Base-by-base conservation (phyloP, 176 grass and related monocot genomes). In the Puya raimondii region DNA sequence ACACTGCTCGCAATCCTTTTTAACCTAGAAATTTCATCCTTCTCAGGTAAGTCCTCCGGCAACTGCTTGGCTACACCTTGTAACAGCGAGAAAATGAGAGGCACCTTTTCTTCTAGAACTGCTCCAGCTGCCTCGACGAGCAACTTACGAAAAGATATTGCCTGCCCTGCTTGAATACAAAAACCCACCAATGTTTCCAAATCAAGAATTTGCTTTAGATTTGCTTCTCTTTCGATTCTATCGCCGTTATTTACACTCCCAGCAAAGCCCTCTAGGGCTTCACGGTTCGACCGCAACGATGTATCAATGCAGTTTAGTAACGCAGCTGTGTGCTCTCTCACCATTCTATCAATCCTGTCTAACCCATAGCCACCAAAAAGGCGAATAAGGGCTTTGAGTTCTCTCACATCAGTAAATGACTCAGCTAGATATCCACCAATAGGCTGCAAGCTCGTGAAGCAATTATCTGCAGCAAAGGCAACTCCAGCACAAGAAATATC, bases 331-430 rank as follows among this genome's bases (percentile, higher is more conserved):
- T 92, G 88, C 79, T 96, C 93, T 80, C 74, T 87, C 52, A 96
- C 68, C 79, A 89, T 81, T 79, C 74, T 80, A 64, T 96, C 89
- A 74, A 96, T 79, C 79, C 74, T 84, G 70, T 92, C 88, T 69
- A 96, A 85, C 76, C 93, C 93, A 85, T 96, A 96, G 57, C 83
- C 78, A 83, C 93, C 93, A 85, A 92, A 92, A 50, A 92, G 82
- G 71, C 74, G 86, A 78, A 96, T 80, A 69, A 96, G 67, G 70
- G 88, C 87, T 87, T 92, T 96, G 10, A 96, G 79, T 82, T 92
- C 93, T 70, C 81, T 80, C 78, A 83, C 73, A 76, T 92, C 87
- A 21, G 93, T 97, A 80, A 90, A 97, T 70, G 89, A 84, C 61
- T 97, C 89, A 17, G 89, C 86, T 69, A 85, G 84, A 82, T 72